Evolutionary conservation across 1,284 basidiomycete genomes (phyloP), one percentile per base, ranked within the genome.

Genomic region (Xerocomus minutiporus): DNA sequence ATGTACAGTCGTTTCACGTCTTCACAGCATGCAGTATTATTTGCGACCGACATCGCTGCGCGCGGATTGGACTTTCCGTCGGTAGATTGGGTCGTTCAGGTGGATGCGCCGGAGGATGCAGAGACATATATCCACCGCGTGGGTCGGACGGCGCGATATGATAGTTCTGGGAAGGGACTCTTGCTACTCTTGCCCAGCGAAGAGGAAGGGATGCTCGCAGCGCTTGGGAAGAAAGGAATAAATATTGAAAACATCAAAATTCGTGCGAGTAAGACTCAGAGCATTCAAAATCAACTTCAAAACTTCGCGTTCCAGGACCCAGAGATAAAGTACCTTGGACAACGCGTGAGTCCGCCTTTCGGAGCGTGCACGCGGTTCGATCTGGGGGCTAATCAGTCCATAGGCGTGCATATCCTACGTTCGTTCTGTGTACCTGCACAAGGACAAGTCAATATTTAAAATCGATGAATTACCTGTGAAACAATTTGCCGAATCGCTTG

Each of bases 121-220:
- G 95, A 97, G 56, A 97, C 93, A 11, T 99, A 99, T 70, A 93
- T 99, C 45, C 96, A 99, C 70, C 86, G 96, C 25, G 96, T 99
- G 1, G 96, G 96, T 1, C 79, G 96, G 49, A 99, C 96, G 8
- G 97, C 96, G 35, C 79, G 96, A 45, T 98, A 98, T 68, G 86
- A 95, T 64, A 88, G 87, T 57, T 86, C 88, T 38, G 97, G 97
- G 1, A 93, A 94, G 67, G 88, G 84, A 0, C 71, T 99, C 49
- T 71, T 97, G 56, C 78, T 99, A 51, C 71, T 98, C 12, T 73
- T 88, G 59, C 95, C 96, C 1, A 93, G 86, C 64, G 96, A 99
- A 70, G 93, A 97, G 71, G 83, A 90, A 62, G 95, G 94, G 0
- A 92, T 98, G 86, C 72, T 82, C 38, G 75, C 76, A 8, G 80